phyloP scores from a whole-genome alignment of 2,329 filamentous ascomycete species.

The Fusarium pilosicola region DNA sequence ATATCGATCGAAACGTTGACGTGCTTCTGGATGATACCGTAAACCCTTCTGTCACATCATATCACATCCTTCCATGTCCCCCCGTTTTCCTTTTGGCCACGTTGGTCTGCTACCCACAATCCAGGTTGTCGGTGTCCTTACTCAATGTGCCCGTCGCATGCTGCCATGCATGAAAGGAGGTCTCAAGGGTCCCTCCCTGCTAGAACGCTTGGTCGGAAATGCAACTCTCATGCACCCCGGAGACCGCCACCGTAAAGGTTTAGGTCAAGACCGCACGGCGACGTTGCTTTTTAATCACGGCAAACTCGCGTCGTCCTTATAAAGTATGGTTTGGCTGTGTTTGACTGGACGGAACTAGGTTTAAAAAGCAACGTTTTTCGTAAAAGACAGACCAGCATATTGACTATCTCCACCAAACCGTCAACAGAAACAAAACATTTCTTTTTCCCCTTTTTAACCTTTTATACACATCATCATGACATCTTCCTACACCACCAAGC shows the following conservation, averaged over 20 bases:
- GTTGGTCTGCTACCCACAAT: background rate
- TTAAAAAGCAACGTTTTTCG: background rate
- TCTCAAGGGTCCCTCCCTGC: background rate
- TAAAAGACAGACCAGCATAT: background rate
- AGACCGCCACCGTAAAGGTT: constrained; percentile 9
- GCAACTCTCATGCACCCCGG: constrained; percentile 18
- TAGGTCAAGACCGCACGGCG: constrained; percentile 1
- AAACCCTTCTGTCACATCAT: background rate
- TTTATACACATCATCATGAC: constrained; percentile 26
- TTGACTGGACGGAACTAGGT: background rate
- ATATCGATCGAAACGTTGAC: constrained; percentile 17
- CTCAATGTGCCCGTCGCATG: background rate
- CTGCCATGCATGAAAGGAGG: constrained; percentile 1
- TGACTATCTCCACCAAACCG: background rate
- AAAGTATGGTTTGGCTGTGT: background rate
- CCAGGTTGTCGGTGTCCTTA: constrained; percentile 18
- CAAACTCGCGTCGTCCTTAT: constrained; percentile 20
- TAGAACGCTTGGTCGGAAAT: constrained; percentile 12
- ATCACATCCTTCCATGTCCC: constrained; percentile 1
- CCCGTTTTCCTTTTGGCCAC: background rate
- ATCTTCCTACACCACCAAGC: constrained; percentile 44
- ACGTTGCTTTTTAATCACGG: background rate
- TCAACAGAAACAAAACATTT: constrained; percentile 15
- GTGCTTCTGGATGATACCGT: constrained; percentile 6
- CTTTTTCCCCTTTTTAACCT: background rate